A percentile compares a stretch with the other conserved stretches of the same genome.
These are phyloP conservation scores for Blastosporella zonata DNA, from an alignment of 1,284 basidiomycete genomes.

Conservation along the genomic window DNA sequence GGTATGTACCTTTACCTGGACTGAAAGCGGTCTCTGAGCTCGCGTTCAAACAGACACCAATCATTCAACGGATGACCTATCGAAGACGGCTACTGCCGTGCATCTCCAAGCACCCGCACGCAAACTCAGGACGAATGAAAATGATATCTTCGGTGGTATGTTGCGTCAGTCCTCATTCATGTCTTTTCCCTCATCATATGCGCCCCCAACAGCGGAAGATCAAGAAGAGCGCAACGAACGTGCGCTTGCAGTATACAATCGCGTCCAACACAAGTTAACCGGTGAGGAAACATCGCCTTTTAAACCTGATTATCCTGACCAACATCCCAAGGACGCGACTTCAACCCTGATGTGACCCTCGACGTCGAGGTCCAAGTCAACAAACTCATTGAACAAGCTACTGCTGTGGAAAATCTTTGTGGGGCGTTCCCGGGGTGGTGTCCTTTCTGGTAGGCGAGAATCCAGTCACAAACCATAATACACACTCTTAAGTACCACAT, in stretches of 20 bases:
- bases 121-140: conserved; percentile 76
- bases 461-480: no score
- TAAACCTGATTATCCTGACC: neutral
- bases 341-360: conserved; percentile 77
- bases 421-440: conserved; percentile 95
- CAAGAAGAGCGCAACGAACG: conserved; percentile 89
- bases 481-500: no score
- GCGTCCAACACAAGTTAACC: conserved; percentile 90
- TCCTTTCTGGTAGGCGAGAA: conserved; percentile 59
- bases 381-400: conserved; percentile 87
- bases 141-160: conserved; percentile 76
- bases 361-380: conserved; percentile 81
- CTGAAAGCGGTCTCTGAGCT: no score
- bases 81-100: conserved; percentile 57
- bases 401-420: conserved; percentile 88
- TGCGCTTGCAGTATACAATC: conserved; percentile 86
- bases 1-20: conserved; percentile 42
- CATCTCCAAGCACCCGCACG: conserved; percentile 71
- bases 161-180: neutral
- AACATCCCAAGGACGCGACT: conserved; percentile 69
- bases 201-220: conserved; percentile 51
- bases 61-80: conserved; percentile 53
- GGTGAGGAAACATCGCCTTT: conserved; percentile 41
- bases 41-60: conserved; percentile 44
- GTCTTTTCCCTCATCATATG: neutral